Conservation (phyloP, 2,329 filamentous ascomycete species). For the Huntiella moniliformis region DNA sequence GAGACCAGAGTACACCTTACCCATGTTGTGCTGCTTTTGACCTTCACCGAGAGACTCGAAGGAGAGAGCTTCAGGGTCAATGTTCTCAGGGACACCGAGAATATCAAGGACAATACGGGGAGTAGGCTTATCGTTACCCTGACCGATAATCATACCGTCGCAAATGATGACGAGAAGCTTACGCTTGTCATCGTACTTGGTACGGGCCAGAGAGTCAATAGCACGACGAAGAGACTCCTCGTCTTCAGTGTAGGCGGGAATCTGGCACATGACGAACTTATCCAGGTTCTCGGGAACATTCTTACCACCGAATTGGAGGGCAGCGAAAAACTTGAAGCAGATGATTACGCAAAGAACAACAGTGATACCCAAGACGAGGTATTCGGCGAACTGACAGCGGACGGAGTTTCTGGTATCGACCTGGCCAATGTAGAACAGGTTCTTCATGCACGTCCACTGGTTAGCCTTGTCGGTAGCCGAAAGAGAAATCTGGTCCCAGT, state of each 20-base stretch:
- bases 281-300: conserved; percentile 89
- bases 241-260: conserved; percentile 94
- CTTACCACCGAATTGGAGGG: conserved; percentile 81
- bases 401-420: conserved; percentile 78
- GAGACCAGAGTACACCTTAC: conserved; percentile 90
- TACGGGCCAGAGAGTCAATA: conserved; percentile 85
- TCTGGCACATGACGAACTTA: conserved; percentile 96
- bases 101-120: conserved; percentile 94
- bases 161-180: conserved; percentile 86
- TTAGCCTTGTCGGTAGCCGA: conserved; percentile 34
- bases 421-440: conserved; percentile 85
- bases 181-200: conserved; percentile 96
- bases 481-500: conserved; percentile 56
- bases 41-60: conserved; percentile 94
- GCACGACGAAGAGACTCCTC: conserved; percentile 93
- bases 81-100: conserved; percentile 77
- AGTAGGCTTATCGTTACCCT: conserved; percentile 90
- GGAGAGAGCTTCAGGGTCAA: conserved; percentile 88
- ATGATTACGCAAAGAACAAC: conserved; percentile 65
- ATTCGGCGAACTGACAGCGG: conserved; percentile 71
- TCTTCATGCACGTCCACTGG: conserved; percentile 75
- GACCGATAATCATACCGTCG: conserved; percentile 98
- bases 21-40: conserved; percentile 97
- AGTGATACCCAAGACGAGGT: conserved; percentile 74
- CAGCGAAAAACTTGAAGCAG: conserved; percentile 89